Conservation (phyloP, 2,329 filamentous ascomycete species). For the Juglanconis juglandina region DNA sequence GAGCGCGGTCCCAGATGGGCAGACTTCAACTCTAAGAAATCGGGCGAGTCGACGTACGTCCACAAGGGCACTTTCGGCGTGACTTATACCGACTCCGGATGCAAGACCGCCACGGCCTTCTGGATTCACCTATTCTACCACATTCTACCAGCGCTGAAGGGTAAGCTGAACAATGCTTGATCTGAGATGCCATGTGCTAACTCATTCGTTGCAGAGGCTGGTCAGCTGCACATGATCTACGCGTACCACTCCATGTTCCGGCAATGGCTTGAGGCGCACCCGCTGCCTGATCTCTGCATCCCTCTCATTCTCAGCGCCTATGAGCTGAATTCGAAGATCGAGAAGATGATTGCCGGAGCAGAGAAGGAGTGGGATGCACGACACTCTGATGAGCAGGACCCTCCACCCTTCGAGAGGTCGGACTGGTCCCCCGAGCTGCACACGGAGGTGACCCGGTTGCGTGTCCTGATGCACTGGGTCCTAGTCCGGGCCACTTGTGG, state of each 20-base stretch:
- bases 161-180: not conserved
- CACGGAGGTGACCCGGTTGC: not conserved
- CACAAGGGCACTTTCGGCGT: slow-evolving; percentile 14
- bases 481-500: slow-evolving; percentile 12
- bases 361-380: not conserved
- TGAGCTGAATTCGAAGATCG: not conserved
- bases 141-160: slow-evolving; percentile 6
- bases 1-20: not conserved
- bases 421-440: not conserved
- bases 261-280: slow-evolving; percentile 10
- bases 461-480: not conserved
- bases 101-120: slow-evolving; percentile 10
- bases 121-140: slow-evolving; percentile 5
- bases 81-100: slow-evolving; percentile 3
- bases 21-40: not conserved
- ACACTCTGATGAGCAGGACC: not conserved
- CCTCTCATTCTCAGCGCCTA: not conserved
- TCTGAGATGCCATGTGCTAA: not conserved
- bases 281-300: not conserved
- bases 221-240: slow-evolving; percentile 12
- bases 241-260: slow-evolving; percentile 5
- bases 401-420: not conserved
- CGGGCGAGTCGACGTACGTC: not conserved
- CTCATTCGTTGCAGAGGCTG: not conserved
- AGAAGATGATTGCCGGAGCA: not conserved